Evolutionary conservation across 2,329 filamentous ascomycete species (phyloP).

Genomic region (Zalaria obscura): DNA sequence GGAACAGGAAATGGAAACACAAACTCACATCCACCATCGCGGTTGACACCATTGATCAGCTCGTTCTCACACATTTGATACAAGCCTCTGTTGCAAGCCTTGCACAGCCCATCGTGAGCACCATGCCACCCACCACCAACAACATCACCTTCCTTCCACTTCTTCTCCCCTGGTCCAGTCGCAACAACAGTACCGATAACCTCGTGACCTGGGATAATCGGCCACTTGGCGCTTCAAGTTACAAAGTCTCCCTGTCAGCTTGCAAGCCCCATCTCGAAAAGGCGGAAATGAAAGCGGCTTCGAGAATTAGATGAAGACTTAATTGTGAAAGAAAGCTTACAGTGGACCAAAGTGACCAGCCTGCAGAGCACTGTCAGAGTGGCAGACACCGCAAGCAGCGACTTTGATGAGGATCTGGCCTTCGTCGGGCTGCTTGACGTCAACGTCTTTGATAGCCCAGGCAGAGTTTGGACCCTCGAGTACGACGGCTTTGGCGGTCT

Average conservation of each 20-base stretch:
- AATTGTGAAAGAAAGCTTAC: slow-evolving; percentile 14
- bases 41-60: slow-evolving; percentile 49
- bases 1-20: too few species aligned
- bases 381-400: slow-evolving; percentile 58
- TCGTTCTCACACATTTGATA: slow-evolving; percentile 56
- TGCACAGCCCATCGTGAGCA: slow-evolving; percentile 48
- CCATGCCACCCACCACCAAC: slow-evolving; percentile 59
- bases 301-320: neutral
- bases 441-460: slow-evolving; percentile 44
- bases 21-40: slow-evolving; percentile 46
- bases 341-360: slow-evolving; percentile 37
- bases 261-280: too few species aligned
- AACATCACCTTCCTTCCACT: slow-evolving; percentile 49
- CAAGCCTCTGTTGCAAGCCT: slow-evolving; percentile 45
- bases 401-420: slow-evolving; percentile 57
- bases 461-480: slow-evolving; percentile 38
- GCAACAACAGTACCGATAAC: slow-evolving; percentile 53
- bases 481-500: slow-evolving; percentile 53
- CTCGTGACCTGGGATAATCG: slow-evolving; percentile 57
- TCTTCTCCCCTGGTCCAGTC: slow-evolving; percentile 41
- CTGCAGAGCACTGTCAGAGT: slow-evolving; percentile 40
- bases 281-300: neutral
- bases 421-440: slow-evolving; percentile 39
- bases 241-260: too few species aligned
- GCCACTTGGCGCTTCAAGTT: slow-evolving; percentile 13